Evolutionary conservation across 1,139 yeast genomes (phyloP).

Genomic region (Nakaseomyces bracarensis): DNA sequence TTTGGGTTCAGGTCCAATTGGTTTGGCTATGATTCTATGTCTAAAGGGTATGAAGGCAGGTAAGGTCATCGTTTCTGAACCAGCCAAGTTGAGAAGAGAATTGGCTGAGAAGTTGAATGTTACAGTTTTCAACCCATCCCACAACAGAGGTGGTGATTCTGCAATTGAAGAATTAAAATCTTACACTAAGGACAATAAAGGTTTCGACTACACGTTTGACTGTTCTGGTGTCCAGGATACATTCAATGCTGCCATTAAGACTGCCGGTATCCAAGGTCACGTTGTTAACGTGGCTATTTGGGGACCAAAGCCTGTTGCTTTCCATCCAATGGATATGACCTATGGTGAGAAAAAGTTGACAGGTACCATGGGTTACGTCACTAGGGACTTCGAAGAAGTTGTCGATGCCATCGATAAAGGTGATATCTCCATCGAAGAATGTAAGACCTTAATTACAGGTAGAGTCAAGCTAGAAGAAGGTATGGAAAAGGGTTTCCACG

Average conservation of each 20-base stretch:
- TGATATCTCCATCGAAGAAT: slow-evolving; percentile 35
- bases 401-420: slow-evolving; percentile 40
- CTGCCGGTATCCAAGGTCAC: slow-evolving; percentile 39
- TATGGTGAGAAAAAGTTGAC: slow-evolving; percentile 38
- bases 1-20: slow-evolving; percentile 46
- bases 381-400: slow-evolving; percentile 42
- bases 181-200: slow-evolving; percentile 34
- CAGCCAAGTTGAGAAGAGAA: slow-evolving; percentile 39
- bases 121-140: slow-evolving; percentile 42
- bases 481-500: slow-evolving; percentile 39
- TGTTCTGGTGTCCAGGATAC: slow-evolving; percentile 45
- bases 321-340: slow-evolving; percentile 41
- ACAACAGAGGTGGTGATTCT: slow-evolving; percentile 29
- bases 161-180: slow-evolving; percentile 30
- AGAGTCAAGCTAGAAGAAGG: slow-evolving; percentile 38
- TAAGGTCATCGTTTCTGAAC: slow-evolving; percentile 45
- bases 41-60: slow-evolving; percentile 39
- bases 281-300: slow-evolving; percentile 49
- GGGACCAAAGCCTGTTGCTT: slow-evolving; percentile 37
- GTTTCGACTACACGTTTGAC: slow-evolving; percentile 42
- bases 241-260: slow-evolving; percentile 36
- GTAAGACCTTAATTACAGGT: slow-evolving; percentile 38
- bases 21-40: slow-evolving; percentile 42
- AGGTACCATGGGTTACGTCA: slow-evolving; percentile 45
- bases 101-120: slow-evolving; percentile 40